Evolutionary conservation across 257 asterid species (phyloP).

Genomic region (Parsonsia alboflavescens): DNA sequence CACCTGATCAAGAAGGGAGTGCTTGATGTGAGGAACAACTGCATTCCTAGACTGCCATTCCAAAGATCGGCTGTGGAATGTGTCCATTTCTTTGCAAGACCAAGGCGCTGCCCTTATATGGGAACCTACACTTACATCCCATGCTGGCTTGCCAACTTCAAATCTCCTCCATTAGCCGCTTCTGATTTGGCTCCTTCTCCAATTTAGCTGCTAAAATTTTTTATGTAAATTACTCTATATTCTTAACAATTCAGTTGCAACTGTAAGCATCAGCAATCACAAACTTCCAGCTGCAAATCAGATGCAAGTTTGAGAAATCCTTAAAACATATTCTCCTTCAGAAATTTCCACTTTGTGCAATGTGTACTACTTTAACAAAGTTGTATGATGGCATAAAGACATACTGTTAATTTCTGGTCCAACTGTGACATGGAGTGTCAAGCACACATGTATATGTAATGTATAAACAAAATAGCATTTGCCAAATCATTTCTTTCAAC

Average conservation of each 20-base stretch:
- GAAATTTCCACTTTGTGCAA: not conserved
- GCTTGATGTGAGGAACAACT: constrained; percentile 55
- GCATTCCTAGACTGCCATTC: constrained; percentile 52
- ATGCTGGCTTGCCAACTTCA: constrained; percentile 38
- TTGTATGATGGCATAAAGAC: not conserved
- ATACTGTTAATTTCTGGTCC: not conserved
- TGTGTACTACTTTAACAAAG: not conserved
- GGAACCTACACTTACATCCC: constrained; percentile 29
- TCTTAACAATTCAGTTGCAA: not conserved
- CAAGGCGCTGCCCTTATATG: constrained; percentile 44
- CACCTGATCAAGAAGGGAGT: constrained; percentile 43
- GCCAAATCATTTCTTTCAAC: not conserved
- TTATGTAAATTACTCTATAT: not conserved
- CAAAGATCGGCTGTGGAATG: constrained; percentile 58
- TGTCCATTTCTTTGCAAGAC: constrained; percentile 36
- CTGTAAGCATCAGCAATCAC: not conserved
- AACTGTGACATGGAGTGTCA: not conserved
- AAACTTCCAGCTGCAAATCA: not conserved
- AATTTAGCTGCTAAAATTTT: constrained; percentile 1
- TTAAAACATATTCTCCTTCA: not conserved
- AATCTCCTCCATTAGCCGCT: constrained; percentile 11
- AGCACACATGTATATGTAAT: no score
- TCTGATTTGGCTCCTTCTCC: constrained; percentile 41
- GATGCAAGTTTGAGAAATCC: not conserved
- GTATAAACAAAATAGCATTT: not conserved